Evolutionary conservation across 345 rosid genomes (phyloP), one percentile per base, ranked within the genome.

Genomic region (Litchi chinensis): DNA sequence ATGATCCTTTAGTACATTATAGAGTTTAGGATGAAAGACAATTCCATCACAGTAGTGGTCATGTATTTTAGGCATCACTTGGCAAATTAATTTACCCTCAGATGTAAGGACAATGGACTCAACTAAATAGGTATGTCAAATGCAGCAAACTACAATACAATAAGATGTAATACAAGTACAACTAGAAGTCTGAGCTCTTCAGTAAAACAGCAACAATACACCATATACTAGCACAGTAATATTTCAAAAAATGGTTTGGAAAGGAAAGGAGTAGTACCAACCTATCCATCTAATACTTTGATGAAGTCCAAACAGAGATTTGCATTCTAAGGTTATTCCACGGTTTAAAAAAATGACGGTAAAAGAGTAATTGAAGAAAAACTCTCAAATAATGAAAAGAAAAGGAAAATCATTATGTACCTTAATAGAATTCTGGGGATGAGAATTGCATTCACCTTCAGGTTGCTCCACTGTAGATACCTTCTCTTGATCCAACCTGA

Each of bases 371-470:
- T 59, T 11, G 46, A 22, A 82, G 24, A 15, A 13, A 74, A 69
- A 60, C 3, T 16, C 12, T 60, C 28, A 59, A 59, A 21, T 15
- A 59, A 60, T 19, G 65, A 60, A 60, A 19, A 21, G 40, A 19
- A 11, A 16, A 9, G 13, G 32, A 21, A 57, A 63, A 65, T 71
- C 16, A 63, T 70, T 69, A 50, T 72, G 73, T 85, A 91, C 97
- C 93, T 86, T 85, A 79, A 62, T 79, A 59, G 86, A 70, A 62
- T 75, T 83, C 77, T 73, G 77, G 68, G 79, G 79, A 77, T 75
- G 82, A 82, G 92, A 87, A 37, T 88, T 85, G 89, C 88, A 79
- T 77, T 88, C 92, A 41, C 83, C 89, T 64, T 81, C 87, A 70
- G 75, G 82, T 81, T 79, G 90, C 85, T 85, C 88, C 62, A 72